phyloP scores from a whole-genome alignment of 208 protist genomes.

The Leptomonas pyrrhocoris region DNA sequence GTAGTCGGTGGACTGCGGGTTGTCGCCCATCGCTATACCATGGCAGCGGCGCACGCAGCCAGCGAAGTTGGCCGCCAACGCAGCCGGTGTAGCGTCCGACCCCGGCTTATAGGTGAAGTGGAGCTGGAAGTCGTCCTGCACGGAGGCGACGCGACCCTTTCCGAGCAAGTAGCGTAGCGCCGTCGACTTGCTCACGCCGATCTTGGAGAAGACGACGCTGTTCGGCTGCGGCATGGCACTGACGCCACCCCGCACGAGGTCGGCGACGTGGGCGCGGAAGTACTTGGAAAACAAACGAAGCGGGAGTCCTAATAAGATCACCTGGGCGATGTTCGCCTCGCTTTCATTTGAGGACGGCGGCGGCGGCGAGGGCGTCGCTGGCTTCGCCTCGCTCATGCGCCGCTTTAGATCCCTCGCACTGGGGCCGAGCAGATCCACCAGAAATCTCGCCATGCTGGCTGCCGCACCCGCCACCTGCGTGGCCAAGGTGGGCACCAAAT shows the following conservation, averaged over 20 bases:
- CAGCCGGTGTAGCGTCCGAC: constrained; percentile 3
- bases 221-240: constrained; percentile 87
- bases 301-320: constrained; percentile 84
- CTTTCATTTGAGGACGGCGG: background rate
- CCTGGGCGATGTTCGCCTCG: constrained; percentile 61
- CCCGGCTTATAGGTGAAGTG: constrained; percentile 4
- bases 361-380: constrained; percentile 1
- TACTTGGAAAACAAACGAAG: constrained; percentile 68
- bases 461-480: constrained; percentile 8
- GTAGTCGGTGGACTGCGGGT: constrained; percentile 83
- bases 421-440: constrained; percentile 29
- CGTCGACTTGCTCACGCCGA: constrained; percentile 88
- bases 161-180: constrained; percentile 80
- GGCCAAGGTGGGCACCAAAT: constrained; percentile 8
- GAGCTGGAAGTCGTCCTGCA: constrained; percentile 21
- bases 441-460: constrained; percentile 18
- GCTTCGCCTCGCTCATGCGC: background rate
- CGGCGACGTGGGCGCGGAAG: constrained; percentile 51
- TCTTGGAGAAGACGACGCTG: constrained; percentile 87
- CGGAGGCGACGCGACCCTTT: constrained; percentile 31
- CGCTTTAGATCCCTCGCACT: constrained; percentile 9
- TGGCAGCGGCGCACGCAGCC: constrained; percentile 37
- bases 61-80: constrained; percentile 25
- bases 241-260: constrained; percentile 58
- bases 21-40: constrained; percentile 80